Conservation (phyloP, 2,329 filamentous ascomycete genomes). For the Podosphaera xanthii region DNA sequence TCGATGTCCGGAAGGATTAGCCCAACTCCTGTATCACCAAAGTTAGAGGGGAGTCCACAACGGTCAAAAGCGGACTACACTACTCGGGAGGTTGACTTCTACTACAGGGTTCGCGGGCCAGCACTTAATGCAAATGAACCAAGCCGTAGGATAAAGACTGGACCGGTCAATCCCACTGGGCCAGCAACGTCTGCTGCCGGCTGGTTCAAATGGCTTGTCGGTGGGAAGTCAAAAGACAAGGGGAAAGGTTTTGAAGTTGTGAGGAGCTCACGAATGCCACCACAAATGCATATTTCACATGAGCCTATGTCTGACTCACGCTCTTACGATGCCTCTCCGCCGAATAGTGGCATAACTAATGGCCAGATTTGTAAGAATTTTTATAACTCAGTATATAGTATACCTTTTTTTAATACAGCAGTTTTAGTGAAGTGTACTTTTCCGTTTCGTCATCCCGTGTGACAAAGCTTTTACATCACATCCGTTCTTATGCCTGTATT, state of each 20-base stretch:
- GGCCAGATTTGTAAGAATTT: too few species aligned
- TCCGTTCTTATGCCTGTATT: too few species aligned
- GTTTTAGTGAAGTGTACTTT: too few species aligned
- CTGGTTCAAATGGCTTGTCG: constrained; percentile 64
- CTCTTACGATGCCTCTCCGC: too few species aligned
- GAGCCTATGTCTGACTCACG: too few species aligned
- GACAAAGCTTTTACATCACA: too few species aligned
- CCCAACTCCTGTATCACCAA: constrained; percentile 19
- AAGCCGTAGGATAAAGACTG: constrained; percentile 71
- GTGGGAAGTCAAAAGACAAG: constrained; percentile 78
- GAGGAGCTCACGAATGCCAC: constrained; percentile 65
- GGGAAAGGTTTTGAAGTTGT: constrained; percentile 95
- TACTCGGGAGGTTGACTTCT: constrained; percentile 87
- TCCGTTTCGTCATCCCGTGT: too few species aligned
- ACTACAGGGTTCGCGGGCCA: constrained; percentile 78
- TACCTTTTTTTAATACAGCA: too few species aligned
- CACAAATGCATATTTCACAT: constrained; percentile 13
- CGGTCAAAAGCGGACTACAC: constrained; percentile 47
- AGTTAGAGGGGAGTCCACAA: constrained; percentile 8
- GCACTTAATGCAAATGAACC: constrained; percentile 63
- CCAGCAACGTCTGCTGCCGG: constrained; percentile 73
- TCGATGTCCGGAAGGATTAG: constrained; percentile 23
- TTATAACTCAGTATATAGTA: too few species aligned
- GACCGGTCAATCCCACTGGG: constrained; percentile 81
- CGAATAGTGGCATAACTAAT: too few species aligned